These are phyloP conservation scores for Phytophthora sp. DNA, from an alignment of 352 stramenopile species.

Conservation along the genomic window DNA sequence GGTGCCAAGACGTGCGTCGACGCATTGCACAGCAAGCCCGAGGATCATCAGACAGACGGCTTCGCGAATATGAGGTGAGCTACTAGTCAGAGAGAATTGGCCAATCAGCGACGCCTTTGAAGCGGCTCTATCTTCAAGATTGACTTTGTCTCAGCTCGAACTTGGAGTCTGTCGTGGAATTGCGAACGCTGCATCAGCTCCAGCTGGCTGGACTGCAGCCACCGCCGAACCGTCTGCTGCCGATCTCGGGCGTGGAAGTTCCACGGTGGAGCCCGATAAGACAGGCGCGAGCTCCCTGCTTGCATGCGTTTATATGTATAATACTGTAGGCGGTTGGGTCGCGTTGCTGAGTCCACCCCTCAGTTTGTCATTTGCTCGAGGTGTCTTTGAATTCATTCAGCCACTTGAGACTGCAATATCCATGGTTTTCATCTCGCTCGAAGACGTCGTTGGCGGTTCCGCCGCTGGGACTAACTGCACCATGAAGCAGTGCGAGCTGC, in stretches of 20 bases:
- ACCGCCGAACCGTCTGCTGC: conserved; percentile 11
- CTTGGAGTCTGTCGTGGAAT: conserved; percentile 32
- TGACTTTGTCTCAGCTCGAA: conserved; percentile 34
- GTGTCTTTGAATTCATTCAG: neutral
- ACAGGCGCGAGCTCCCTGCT: too few species aligned
- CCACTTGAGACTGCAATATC: conserved; percentile 2
- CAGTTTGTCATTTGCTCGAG: conserved; percentile 24
- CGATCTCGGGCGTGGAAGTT: too few species aligned
- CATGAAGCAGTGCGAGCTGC: conserved; percentile 16
- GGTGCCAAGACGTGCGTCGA: neutral
- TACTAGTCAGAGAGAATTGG: conserved; percentile 27
- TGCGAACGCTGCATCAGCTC: conserved; percentile 20
- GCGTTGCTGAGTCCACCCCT: conserved; percentile 22
- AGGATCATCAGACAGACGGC: conserved; percentile 25
- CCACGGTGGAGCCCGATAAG: too few species aligned
- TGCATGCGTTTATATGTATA: too few species aligned
- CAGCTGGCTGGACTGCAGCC: conserved; percentile 27
- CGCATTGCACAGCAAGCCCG: conserved; percentile 29
- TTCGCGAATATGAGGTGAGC: conserved; percentile 16
- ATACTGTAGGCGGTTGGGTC: conserved; percentile 22
- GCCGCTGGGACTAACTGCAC: conserved; percentile 13
- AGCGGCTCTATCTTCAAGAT: conserved; percentile 20
- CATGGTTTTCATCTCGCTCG: conserved; percentile 86
- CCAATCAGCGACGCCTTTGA: conserved; percentile 13
- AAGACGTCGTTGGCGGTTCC: conserved; percentile 54